Base-by-base conservation (phyloP, 495 filamentous ascomycete genomes). In the Polyplosphaeria fusca region DNA sequence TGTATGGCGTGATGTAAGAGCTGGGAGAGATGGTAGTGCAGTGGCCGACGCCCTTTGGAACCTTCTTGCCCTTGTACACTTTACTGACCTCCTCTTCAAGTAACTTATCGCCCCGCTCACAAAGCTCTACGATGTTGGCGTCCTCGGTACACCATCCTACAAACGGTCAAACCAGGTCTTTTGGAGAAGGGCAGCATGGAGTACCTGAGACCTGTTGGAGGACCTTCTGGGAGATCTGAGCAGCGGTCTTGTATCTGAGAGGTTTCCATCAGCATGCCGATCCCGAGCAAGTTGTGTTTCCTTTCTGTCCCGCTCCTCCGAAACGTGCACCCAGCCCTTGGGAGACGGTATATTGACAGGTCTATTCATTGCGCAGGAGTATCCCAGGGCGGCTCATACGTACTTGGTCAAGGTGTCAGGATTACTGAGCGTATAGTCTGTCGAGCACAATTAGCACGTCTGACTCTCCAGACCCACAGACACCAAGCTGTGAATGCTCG, bases 1-100 rank as follows among this genome's bases (percentile, higher is more conserved):
- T 97, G 76, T 97, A 97, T 45, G 93, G 93, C 44, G 93, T 98
- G 71, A 97, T 85, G 72, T 91, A 93, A 51, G 91, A 87, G 72
- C 83, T 86, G 30, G 94, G 94, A 13, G 93, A 98, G 71, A 98
- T 82, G 47, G 93, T 98, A 23, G 91, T 96, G 19, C 94, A 94
- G 79, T 96, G 91, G 38, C 85, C 79, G 71, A 94, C 86, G 74
- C 91, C 92, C 79, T 98, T 98, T 63, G 74, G 61, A 60, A 96
- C 87, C 77, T 95, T 96, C 79, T 96, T 98, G 74, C 90, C 91
- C 73, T 95, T 92, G 80, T 93, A 97, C 63, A 98, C 92, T 77
- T 97, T 98, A 61, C 82, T 72, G 51, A 94, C 79, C 70, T 97
- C 93, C 67, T 95, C 93, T 23, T 91, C 90, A 58, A 98, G 82